phyloP scores from a whole-genome alignment of 352 stramenopile genomes.

The Discostella stelligera region DNA sequence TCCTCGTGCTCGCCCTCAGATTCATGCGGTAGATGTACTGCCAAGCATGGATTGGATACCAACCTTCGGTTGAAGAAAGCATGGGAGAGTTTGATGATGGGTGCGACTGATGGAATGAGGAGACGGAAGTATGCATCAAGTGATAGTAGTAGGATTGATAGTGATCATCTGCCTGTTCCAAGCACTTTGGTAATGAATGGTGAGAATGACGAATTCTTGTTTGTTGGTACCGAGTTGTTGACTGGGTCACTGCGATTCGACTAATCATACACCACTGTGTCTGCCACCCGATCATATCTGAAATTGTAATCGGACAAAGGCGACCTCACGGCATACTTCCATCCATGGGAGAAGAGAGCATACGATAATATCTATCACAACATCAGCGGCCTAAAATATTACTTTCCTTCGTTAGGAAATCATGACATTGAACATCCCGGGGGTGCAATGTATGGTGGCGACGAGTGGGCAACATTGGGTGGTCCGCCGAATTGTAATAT shows the following conservation, averaged over 20 bases:
- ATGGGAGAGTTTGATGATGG: conserved; percentile 52
- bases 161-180: conserved; percentile 30
- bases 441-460: conserved; percentile 48
- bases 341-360: conserved; percentile 51
- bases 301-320: conserved; percentile 16
- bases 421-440: conserved; percentile 55
- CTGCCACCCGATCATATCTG: not conserved
- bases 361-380: conserved; percentile 59
- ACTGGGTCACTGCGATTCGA: not conserved
- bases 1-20: conserved; percentile 35
- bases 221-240: not conserved
- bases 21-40: conserved; percentile 49
- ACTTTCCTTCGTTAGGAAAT: conserved; percentile 54
- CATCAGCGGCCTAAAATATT: conserved; percentile 46
- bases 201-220: conserved; percentile 13
- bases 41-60: conserved; percentile 42
- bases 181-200: conserved; percentile 60
- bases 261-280: not conserved
- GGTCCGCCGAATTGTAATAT: conserved; percentile 47
- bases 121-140: conserved; percentile 9
- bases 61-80: conserved; percentile 47
- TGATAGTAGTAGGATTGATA: not conserved
- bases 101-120: conserved; percentile 26
- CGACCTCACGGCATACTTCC: conserved; percentile 61
- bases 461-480: conserved; percentile 41